Evolutionary conservation across 2,329 filamentous ascomycete species (phyloP), one percentile per base, ranked within the genome.

Genomic region (Ophiocordyceps camponoti-floridani): DNA sequence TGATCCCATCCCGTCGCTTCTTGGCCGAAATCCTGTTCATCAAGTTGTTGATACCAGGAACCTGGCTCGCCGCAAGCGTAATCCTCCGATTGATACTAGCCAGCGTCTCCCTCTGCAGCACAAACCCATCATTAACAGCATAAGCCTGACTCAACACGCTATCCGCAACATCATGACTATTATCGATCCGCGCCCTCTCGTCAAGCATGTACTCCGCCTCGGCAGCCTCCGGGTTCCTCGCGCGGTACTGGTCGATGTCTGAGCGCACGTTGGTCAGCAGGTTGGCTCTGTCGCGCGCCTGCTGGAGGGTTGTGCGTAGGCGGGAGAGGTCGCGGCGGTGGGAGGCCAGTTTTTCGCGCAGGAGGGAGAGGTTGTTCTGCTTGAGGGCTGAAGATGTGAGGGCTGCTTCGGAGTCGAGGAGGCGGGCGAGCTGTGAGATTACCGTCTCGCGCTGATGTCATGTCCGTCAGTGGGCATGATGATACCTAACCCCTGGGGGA

Each of bases 141-240:
- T 98, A 98, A 8, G 91, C 91, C 67, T 96, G 91, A 58, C 82
- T 88, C 47, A 98, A 70, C 31, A 98, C 87, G 49, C 77, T 83
- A 61, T 98, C 91, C 42, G 86, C 82, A 69, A 94, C 79, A 53
- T 77, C 82, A 63, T 96, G 83, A 56, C 84, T 93, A 59, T 86
- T 82, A 58, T 98, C 91, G 57, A 98, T 77, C 50, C 84, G 76
- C 49, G 71, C 68, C 44, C 91, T 75, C 71, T 98, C 91, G 54
- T 84, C 82, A 27, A 98, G 73, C 88, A 98, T 95, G 68, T 96
- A 98, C 48, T 98, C 89, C 42, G 86, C 86, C 65, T 96, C 91
- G 45, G 81, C 83, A 3, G 79, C 78, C 53, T 77, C 83, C 9
- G 85, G 84, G 58, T 94, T 91, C 46, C 76, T 77, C 43, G 81